Evolutionary conservation across 208 protist species (phyloP).

Genomic region (Acanthamoeba triangularis): DNA sequence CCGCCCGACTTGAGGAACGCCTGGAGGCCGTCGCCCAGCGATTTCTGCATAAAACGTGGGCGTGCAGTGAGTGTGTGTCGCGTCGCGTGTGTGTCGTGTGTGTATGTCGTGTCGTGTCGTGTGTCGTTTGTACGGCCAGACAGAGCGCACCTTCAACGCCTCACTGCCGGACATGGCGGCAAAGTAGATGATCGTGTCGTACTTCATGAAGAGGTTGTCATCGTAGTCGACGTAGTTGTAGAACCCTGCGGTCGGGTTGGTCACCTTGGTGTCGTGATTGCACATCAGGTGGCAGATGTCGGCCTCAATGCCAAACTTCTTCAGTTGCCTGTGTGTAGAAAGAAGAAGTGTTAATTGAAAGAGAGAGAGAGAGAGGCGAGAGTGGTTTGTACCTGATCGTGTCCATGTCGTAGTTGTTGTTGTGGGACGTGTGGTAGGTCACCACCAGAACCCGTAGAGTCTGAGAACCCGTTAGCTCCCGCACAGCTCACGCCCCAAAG

Average conservation of each 20-base stretch:
- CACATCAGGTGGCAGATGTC: conserved; percentile 55
- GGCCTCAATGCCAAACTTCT: conserved; percentile 23
- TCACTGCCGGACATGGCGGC: conserved; percentile 36
- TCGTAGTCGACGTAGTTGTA: conserved; percentile 48
- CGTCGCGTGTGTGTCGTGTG: too few relatives aligned
- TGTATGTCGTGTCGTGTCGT: neutral
- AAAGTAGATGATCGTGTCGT: conserved; percentile 54
- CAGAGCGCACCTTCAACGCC: neutral
- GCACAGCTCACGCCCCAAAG: neutral
- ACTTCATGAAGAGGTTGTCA: conserved; percentile 55
- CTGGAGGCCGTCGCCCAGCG: neutral
- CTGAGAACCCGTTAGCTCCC: neutral
- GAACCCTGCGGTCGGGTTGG: neutral
- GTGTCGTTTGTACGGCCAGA: neutral
- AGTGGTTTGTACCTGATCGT: neutral
- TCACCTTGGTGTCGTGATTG: neutral
- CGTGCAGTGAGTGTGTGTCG: too few relatives aligned
- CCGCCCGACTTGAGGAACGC: neutral
- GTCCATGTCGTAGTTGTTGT: conserved; percentile 34
- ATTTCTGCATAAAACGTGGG: neutral
- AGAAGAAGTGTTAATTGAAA: neutral
- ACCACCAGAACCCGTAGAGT: neutral
- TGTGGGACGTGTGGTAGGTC: conserved; percentile 49
- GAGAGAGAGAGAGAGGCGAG: neutral
- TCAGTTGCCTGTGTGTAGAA: neutral